Evolutionary conservation across 2,329 filamentous ascomycete species (phyloP), one percentile per base, ranked within the genome.

Genomic region (Cadophora luteo-olivacea): DNA sequence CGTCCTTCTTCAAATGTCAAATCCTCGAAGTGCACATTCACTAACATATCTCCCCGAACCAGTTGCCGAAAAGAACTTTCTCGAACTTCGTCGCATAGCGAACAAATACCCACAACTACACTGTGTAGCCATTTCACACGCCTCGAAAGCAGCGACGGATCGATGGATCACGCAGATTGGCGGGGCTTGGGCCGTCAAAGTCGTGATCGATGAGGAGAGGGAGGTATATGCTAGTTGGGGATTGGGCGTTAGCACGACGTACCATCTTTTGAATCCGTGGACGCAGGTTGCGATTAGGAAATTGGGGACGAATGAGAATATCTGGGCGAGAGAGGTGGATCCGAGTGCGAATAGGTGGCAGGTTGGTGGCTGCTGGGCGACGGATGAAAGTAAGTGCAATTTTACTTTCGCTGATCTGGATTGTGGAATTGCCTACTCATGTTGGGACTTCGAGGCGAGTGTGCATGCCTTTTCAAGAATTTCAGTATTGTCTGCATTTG

Each of bases 1-100:
- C 36, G 19, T 4, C 12, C 9, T 67, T 36, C 2, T 19, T 24
- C 5, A 8, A 7, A 32, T 25, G 8, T 22, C 3, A 6, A 11
- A 24, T 58, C 22, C 1, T 16, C 6, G 19, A 22, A 14, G 16
- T 25, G 38, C 4, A 8, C 22, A 54, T n/a, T 55, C 36, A 52
- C 60, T 65, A 45, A 65, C 24, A 58, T 32, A 25, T 24, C 5
- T 19, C 16, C 11, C 36, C 22, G 6, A 25, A 5, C n/a, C 16
- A 91, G 89, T 92, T 77, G 89, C 89, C 22, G 90, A 92, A 76
- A 91, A 91, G 77, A 86, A 85, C 14, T 91, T 91, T 79, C 82
- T 84, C 65, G 76, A 78, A 60, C 80, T 91, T 45, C 83, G 87
- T 57, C 78, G 82, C 51, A 78, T 88, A 65, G 88, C 88, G 16